Evolutionary conservation across 108 stramenopile species (phyloP), one percentile per base, ranked within the genome.

Genomic region (Asterionellopsis glacialis): DNA sequence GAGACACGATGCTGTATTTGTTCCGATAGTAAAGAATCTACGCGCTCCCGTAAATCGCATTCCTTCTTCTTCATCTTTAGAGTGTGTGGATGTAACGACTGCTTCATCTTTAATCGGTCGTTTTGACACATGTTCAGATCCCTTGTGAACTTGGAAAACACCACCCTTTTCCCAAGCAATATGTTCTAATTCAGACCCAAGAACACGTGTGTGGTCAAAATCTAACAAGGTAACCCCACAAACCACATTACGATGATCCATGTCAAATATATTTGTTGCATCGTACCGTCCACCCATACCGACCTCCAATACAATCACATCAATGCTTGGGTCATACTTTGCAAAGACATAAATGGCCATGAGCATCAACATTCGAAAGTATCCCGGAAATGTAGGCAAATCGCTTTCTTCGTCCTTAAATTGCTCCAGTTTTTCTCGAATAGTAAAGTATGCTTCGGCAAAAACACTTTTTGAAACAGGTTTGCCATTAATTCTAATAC

Each of bases 91-190:
- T 44, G 61, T 22, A 9, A 2, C 53, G 16, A 48, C 9, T 16
- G 16, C 6, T 48, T 48, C 19, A 48, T 21, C 9, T 21, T 48
- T 16, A 4, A 19, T 21, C 2, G 47, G 47, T 21, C 16, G 47
- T 5, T 16, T 21, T 21, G 47, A 16, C 9, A 9, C 9, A 9
- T 48, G 2, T 2, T 16, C 9, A 4, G 47, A 48, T 23, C 45
- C 45, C 57, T 87, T 87, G 57, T 88, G 65, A 0, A 55, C 26
- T 27, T 81, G 64, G 67, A 91, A 85, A 43, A 97, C 94, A 15
- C 96, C 96, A 4, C 87, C 94, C 68, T 97, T 97, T 64, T 98
- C 94, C 94, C 93, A 91, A 1, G 97, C 97, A 59, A 98, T 98
- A 40, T 78, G 61, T 59, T 81, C 79, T 56, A 98, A 64, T 7